Evolutionary conservation across 2,329 filamentous ascomycete genomes (phyloP).

Genomic region (Penicillium sp.): DNA sequence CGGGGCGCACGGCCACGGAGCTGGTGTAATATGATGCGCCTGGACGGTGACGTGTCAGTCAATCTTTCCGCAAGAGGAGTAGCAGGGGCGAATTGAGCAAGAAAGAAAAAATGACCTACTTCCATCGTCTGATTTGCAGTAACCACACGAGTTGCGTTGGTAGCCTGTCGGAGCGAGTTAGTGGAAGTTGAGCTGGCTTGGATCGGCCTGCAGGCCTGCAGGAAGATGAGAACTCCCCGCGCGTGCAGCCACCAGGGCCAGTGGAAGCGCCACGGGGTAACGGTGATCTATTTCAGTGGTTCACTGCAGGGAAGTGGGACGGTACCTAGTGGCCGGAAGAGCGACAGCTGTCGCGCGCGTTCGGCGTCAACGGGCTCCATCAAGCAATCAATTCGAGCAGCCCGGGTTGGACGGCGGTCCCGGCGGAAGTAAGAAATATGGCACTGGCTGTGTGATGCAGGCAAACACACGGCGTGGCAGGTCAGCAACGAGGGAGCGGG

Average conservation of each 20-base stretch:
- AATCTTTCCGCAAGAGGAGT: conserved; percentile 8
- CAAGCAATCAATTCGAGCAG: conserved; percentile 6
- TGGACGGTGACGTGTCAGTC: conserved; percentile 30
- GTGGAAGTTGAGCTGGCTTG: neutral
- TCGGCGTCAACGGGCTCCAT: conserved; percentile 43
- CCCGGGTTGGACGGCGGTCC: conserved; percentile 16
- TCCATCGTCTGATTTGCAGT: conserved; percentile 52
- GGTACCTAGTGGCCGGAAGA: conserved; percentile 51
- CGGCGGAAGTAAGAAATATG: conserved; percentile 19
- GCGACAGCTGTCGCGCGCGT: conserved; percentile 47
- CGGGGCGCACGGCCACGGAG: conserved; percentile 47
- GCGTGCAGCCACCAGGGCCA: conserved; percentile 28
- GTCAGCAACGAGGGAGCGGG: no score
- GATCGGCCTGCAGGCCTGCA: conserved; percentile 5
- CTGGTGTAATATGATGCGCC: conserved; percentile 53
- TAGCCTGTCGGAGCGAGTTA: conserved; percentile 34
- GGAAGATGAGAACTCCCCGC: conserved; percentile 3
- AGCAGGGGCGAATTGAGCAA: conserved; percentile 4
- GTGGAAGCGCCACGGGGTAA: conserved; percentile 40
- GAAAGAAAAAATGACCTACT: conserved; percentile 42
- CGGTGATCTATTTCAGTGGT: conserved; percentile 37
- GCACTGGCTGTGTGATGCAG: conserved; percentile 10
- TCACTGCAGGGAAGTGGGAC: conserved; percentile 29
- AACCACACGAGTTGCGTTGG: conserved; percentile 53
- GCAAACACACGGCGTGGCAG: conserved; percentile 16